These are phyloP conservation scores for Fagopyrum homotropicum DNA, from an alignment of 148 eudicot species.

Conservation along the genomic window DNA sequence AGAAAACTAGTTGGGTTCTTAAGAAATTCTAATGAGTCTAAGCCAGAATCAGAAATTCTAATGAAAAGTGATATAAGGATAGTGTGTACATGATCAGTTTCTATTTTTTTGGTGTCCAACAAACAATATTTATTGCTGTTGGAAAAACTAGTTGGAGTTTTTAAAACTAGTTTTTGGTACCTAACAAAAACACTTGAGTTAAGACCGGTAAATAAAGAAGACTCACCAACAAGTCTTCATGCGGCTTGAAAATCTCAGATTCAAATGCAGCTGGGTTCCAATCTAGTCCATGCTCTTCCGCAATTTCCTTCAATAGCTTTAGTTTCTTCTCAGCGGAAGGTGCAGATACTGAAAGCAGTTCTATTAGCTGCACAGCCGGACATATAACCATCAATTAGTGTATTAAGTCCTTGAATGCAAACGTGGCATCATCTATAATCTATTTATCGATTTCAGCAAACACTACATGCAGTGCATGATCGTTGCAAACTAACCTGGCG, in stretches of 20 bases:
- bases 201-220: not conserved
- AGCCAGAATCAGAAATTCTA: conserved; percentile 47
- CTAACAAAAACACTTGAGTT: too few relatives aligned
- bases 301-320: conserved; percentile 87
- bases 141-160: too few relatives aligned
- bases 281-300: conserved; percentile 85
- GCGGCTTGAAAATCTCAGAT: conserved; percentile 78
- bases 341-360: conserved; percentile 84
- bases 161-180: too few relatives aligned
- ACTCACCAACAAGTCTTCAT: conserved; percentile 82
- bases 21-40: conserved; percentile 49
- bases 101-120: too few relatives aligned
- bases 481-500: conserved; percentile 60
- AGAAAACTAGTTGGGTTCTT: too few relatives aligned
- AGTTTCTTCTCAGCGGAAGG: conserved; percentile 87
- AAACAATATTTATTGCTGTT: too few relatives aligned
- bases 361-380: conserved; percentile 51
- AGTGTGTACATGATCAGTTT: too few relatives aligned
- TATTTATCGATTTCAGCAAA: not conserved
- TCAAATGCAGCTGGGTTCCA: conserved; percentile 96
- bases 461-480: not conserved
- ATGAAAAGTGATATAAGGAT: too few relatives aligned
- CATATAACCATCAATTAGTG: not conserved
- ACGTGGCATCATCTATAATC: too few relatives aligned
- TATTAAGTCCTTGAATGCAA: not conserved